These are phyloP conservation scores for Drosera spatulata DNA, from an alignment of 179 eudicot genomes.

Conservation along the genomic window DNA sequence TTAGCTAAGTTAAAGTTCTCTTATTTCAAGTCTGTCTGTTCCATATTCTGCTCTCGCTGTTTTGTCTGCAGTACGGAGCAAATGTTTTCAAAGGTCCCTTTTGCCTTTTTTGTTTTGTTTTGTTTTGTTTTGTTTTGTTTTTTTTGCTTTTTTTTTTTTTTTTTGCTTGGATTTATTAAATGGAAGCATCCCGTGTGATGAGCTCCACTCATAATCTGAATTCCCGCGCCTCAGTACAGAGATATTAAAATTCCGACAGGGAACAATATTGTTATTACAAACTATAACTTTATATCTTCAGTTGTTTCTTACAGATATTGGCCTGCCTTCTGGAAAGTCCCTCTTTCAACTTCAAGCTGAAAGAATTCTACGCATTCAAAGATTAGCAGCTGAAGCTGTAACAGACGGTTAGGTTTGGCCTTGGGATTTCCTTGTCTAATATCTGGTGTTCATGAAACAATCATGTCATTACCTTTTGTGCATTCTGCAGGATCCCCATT, in stretches of 20 bases:
- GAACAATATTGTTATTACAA: background rate
- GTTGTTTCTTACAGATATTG: constrained; percentile 44
- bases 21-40: no score
- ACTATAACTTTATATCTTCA: constrained; percentile 4
- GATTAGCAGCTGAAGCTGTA: constrained; percentile 65
- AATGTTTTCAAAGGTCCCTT: no score
- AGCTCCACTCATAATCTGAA: no score
- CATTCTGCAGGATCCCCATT: constrained; percentile 37
- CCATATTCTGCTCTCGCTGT: no score
- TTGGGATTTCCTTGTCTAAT: background rate
- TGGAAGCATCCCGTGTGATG: no score
- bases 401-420: constrained; percentile 57
- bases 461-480: constrained; percentile 12
- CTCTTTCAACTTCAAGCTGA: constrained; percentile 99
- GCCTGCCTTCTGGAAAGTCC: constrained; percentile 96
- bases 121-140: no score
- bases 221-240: no score
- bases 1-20: no score
- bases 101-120: no score
- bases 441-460: background rate
- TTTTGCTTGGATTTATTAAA: no score
- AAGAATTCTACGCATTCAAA: constrained; percentile 73
- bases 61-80: no score
- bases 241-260: background rate
- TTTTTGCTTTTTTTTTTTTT: no score